These are phyloP conservation scores for Thozetella sp. DNA, from an alignment of 495 filamentous ascomycete genomes.

Conservation along the genomic window DNA sequence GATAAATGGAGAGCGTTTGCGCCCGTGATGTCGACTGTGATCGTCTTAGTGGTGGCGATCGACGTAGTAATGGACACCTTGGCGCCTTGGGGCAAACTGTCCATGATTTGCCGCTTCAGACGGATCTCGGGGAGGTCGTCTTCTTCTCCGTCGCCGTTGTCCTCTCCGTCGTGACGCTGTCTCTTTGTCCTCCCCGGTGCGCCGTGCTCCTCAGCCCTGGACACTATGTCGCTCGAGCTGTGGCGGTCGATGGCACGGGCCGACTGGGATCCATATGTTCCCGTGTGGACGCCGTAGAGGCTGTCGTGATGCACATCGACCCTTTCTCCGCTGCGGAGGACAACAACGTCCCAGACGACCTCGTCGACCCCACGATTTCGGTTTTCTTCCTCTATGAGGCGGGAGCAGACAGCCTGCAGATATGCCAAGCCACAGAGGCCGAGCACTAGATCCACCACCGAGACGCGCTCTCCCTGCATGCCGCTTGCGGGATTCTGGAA, in stretches of 20 bases:
- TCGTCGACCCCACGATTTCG: constrained; percentile 58
- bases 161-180: too few species aligned
- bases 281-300: constrained; percentile 26
- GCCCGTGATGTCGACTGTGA: constrained; percentile 73
- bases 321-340: constrained; percentile 63
- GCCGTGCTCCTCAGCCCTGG: constrained; percentile 48
- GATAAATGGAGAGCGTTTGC: constrained; percentile 58
- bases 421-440: constrained; percentile 73
- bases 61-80: constrained; percentile 67
- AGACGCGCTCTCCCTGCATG: constrained; percentile 60
- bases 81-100: constrained; percentile 44
- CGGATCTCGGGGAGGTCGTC: constrained; percentile 38
- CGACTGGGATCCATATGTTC: constrained; percentile 12
- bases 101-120: constrained; percentile 46
- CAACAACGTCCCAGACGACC: constrained; percentile 79
- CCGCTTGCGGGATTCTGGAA: constrained; percentile 65
- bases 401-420: constrained; percentile 68
- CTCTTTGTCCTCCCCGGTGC: constrained; percentile 13
- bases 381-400: constrained; percentile 56
- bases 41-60: constrained; percentile 64
- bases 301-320: constrained; percentile 58
- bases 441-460: constrained; percentile 65
- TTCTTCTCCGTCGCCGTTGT: constrained; percentile 34
- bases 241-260: constrained; percentile 12
- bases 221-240: constrained; percentile 39